Percentiles rank a stretch among this genome's conserved stretches.
phyloP scores from a whole-genome alignment of 495 filamentous ascomycete species.

The Oidiodendron maius region DNA sequence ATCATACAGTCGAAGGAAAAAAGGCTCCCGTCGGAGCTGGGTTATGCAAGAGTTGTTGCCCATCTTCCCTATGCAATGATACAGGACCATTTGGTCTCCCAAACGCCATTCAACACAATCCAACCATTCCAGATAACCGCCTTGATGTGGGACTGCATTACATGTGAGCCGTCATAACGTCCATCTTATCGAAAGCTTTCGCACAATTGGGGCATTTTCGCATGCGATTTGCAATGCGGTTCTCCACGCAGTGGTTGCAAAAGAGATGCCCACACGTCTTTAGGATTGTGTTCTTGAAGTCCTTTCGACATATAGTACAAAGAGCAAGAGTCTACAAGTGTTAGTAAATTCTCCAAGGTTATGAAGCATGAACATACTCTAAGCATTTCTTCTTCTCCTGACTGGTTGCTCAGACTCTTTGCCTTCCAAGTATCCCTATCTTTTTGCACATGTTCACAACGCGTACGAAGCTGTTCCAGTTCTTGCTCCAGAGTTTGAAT shows the following conservation, averaged over 20 bases:
- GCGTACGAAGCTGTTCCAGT: conserved; percentile 63
- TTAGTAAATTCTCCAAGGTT: conserved; percentile 27
- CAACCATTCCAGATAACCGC: background rate
- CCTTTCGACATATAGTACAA: conserved; percentile 81
- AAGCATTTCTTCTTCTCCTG: conserved; percentile 74
- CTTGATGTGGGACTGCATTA: conserved; percentile 21
- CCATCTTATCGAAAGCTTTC: conserved; percentile 80
- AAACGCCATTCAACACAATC: conserved; percentile 10
- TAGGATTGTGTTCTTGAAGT: conserved; percentile 90
- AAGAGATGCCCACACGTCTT: conserved; percentile 96
- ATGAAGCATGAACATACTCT: conserved; percentile 52
- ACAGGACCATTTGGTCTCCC: conserved; percentile 15
- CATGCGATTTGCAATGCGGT: conserved; percentile 77
- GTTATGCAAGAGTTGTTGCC: conserved; percentile 10
- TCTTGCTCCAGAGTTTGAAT: conserved; percentile 56
- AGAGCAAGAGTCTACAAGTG: conserved; percentile 67
- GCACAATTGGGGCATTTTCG: conserved; percentile 94
- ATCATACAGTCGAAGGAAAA: conserved; percentile 10
- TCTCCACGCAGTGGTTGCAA: conserved; percentile 82
- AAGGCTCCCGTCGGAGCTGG: conserved; percentile 6
- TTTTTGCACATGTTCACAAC: conserved; percentile 68
- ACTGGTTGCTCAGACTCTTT: conserved; percentile 72
- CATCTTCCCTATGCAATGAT: conserved; percentile 21
- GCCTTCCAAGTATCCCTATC: conserved; percentile 75
- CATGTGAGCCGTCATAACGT: conserved; percentile 66